Conservation (phyloP, 192 early-diverging fungal genomes). For the Gigaspora rosea region DNA sequence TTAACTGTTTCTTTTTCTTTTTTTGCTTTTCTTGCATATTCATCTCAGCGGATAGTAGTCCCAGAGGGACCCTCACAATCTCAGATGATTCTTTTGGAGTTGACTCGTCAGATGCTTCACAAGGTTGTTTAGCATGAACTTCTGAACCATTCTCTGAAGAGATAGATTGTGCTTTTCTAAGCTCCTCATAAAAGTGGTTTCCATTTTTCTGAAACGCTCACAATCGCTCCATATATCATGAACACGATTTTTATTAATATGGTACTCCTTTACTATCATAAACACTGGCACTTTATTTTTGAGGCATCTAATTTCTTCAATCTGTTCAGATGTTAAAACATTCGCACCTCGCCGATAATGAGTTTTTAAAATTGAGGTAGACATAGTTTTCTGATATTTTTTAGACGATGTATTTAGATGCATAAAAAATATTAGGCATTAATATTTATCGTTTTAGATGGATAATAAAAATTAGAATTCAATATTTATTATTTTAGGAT, state of each 20-base stretch:
- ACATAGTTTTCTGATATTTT: background rate
- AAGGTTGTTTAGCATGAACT: no score
- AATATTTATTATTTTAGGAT: constrained; percentile 3
- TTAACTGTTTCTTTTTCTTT: background rate
- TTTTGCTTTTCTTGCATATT: background rate
- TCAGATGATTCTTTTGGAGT: no score
- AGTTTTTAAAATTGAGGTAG: constrained; percentile 9
- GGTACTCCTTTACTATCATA: constrained; percentile 1
- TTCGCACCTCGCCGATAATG: constrained; percentile 18
- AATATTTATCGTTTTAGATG: background rate
- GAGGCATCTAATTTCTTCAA: constrained; percentile 23
- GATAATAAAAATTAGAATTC: constrained; percentile 10
- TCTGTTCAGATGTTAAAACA: constrained; percentile 4
- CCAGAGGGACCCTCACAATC: background rate
- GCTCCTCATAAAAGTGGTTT: constrained; percentile 1
- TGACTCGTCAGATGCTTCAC: no score
- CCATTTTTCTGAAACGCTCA: constrained; percentile 2
- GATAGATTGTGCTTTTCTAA: background rate
- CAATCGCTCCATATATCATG: constrained; percentile 20
- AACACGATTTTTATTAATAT: constrained; percentile 13
- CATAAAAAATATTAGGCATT: constrained; percentile 1
- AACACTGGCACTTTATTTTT: constrained; percentile 10
- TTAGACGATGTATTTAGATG: constrained; percentile 8
- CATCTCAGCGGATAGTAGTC: background rate
- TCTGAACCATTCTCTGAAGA: background rate